Base-by-base conservation (phyloP, 140 eudicot genomes). In the Cichorium intybus region DNA sequence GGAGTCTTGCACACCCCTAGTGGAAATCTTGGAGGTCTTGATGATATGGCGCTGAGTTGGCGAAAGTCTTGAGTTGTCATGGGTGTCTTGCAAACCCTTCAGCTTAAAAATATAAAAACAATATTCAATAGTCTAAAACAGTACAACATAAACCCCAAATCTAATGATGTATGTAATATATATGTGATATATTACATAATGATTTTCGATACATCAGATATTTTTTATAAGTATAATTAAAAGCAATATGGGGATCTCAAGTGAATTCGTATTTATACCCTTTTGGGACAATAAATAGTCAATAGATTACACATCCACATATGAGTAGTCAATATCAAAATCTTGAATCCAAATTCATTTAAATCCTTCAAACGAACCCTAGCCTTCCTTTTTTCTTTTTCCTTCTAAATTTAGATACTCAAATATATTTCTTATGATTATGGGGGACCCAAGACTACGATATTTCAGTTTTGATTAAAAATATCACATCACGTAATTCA, bases 251-350 rank as follows among this genome's bases (percentile, higher is more conserved):
- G 46, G 46, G 46, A 37, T 37, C n/a, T 37, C n/a, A 10, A 10
- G 4, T 37, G 46, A 37, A 37, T 37, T 37, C 46, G 46, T 37
- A 37, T 37, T 10, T 37, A 37, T 10, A 37, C 46, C n/a, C 48
- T 14, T 31, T 16, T 23, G 14, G 58, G 49, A 26, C 14, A 24
- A 46, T 9, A 65, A 26, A 57, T 29, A 45, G 78, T 65, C 68
- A 66, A 48, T 57, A 50, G 63, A 59, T 35, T 49, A 41, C 45
- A 15, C 43, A 48, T 65, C 69, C 64, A 58, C 75, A 60, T 60
- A 35, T 74, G 79, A 56, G 48, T 66, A 48, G 79, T 74, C 79
- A 66, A 65, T 64, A 66, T 74, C 79, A 46, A 65, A 66, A 48
- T 28, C 26, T 24, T 49, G 57, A n/a, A 47, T 58, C 21, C 35